Evolutionary conservation across 345 rosid genomes (phyloP).

Genomic region (Salix dunnii): DNA sequence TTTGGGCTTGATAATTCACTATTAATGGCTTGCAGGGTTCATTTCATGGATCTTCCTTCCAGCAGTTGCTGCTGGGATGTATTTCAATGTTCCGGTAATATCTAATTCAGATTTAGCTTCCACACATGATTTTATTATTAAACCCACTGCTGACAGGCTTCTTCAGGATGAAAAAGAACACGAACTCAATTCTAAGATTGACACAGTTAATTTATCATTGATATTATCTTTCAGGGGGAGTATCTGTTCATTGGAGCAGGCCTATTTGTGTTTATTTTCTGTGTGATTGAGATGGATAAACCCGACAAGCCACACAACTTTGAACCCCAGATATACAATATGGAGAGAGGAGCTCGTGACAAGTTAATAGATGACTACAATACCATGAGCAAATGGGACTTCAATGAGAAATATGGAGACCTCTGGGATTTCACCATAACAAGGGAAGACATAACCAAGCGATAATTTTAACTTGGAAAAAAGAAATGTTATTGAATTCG

Average conservation of each 20-base stretch:
- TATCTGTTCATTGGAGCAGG: conserved; percentile 81
- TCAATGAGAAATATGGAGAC: conserved; percentile 86
- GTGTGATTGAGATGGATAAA: conserved; percentile 83
- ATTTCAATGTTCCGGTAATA: conserved; percentile 65
- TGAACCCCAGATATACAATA: conserved; percentile 82
- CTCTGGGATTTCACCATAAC: conserved; percentile 83
- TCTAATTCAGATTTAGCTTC: neutral
- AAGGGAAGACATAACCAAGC: conserved; percentile 57
- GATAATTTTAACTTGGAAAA: conserved; percentile 25
- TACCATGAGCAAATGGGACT: conserved; percentile 85
- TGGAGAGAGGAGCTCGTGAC: conserved; percentile 89
- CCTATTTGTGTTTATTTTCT: conserved; percentile 54
- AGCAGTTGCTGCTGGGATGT: conserved; percentile 64
- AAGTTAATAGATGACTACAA: conserved; percentile 82
- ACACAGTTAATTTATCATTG: neutral
- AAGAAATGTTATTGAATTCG: neutral
- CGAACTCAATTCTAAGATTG: neutral
- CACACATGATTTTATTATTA: neutral
- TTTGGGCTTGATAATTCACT: neutral
- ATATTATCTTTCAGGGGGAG: conserved; percentile 53
- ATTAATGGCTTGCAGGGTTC: conserved; percentile 40
- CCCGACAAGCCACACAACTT: conserved; percentile 91
- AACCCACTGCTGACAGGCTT: neutral
- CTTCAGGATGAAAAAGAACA: neutral
- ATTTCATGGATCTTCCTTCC: conserved; percentile 91